Base-by-base conservation (phyloP, 352 stramenopile genomes). In the Globisporangium splendens region DNA sequence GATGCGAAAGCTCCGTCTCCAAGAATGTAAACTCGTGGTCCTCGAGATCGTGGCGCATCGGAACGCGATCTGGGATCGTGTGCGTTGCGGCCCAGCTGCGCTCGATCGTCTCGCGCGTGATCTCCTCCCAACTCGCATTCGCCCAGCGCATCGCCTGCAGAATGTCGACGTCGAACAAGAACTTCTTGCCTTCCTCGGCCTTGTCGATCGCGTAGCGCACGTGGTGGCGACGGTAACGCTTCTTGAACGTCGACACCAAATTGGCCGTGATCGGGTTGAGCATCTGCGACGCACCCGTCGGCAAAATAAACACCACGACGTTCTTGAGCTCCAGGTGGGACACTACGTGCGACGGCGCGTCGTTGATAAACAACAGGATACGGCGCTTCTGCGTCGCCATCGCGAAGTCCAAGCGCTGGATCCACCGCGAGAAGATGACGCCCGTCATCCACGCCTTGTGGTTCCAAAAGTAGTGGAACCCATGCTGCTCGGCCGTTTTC, bases 121-220 rank as follows among this genome's bases (percentile, higher is more conserved):
- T 69, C 55, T 94, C 84, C 12, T 88, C 70, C 84, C 84, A 94
- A 56, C 71, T 88, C 10, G 69, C 59, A 5, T 57, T 59, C 6
- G 79, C 82, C 84, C 84, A 94, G 54, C 91, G 85, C 82, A 94
- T 92, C 3, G 82, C 79, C 46, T 89, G 77, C 6, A 94, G 62
- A 31, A 91, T 72, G 46, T 91, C 77, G 12, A 88, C 76, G 2
- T 71, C 66, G 31, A 91, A 92, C 56, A 75, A 72, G 24, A 70
- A 48, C 14, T 44, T 68, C 55, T 80, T 88, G 1, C 61, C 66
- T 18, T 69, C 56, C 17, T 90, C 76, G 14, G 69, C 64, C 44
- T 77, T 80, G 51, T 89, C 75, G 35, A 89, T 84, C 12, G 72
- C 80, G 56, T 89, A 66, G 12, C 76, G 77, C 56, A 94, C 35